Evolutionary conservation across 106 monocot species (phyloP).

Genomic region (Gastrodia elata): DNA sequence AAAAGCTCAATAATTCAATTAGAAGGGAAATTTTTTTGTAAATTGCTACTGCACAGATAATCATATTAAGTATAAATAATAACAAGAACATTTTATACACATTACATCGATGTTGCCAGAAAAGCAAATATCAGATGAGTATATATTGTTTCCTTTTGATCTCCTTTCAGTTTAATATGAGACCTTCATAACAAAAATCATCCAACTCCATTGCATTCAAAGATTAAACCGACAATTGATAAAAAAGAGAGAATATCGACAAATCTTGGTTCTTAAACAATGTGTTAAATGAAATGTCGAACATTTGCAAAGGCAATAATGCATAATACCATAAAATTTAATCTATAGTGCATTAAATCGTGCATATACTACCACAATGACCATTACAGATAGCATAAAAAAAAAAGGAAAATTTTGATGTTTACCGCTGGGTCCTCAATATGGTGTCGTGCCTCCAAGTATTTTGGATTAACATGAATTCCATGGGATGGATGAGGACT

Average conservation of each 20-base stretch:
- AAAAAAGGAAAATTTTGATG: conserved; percentile 9
- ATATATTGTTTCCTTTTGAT: neutral
- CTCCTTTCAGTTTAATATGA: neutral
- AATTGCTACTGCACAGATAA: neutral
- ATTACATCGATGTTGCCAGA: neutral
- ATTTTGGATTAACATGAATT: conserved; percentile 93
- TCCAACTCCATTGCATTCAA: neutral
- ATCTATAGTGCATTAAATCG: neutral
- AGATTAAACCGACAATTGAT: neutral
- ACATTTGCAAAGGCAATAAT: neutral
- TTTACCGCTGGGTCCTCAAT: conserved; percentile 44
- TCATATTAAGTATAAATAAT: neutral
- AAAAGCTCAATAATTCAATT: neutral
- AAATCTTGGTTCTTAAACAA: neutral
- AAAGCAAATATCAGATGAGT: neutral
- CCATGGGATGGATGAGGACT: conserved; percentile 60
- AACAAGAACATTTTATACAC: neutral
- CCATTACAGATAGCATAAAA: neutral
- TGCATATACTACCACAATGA: neutral
- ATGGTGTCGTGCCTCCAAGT: conserved; percentile 62
- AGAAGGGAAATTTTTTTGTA: neutral
- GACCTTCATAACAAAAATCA: conserved; percentile 1
- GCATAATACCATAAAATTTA: neutral
- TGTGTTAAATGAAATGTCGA: neutral
- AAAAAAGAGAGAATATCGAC: neutral